Evolutionary conservation across 148 eudicot genomes (phyloP).

Genomic region (Tetragonia tetragonoides): DNA sequence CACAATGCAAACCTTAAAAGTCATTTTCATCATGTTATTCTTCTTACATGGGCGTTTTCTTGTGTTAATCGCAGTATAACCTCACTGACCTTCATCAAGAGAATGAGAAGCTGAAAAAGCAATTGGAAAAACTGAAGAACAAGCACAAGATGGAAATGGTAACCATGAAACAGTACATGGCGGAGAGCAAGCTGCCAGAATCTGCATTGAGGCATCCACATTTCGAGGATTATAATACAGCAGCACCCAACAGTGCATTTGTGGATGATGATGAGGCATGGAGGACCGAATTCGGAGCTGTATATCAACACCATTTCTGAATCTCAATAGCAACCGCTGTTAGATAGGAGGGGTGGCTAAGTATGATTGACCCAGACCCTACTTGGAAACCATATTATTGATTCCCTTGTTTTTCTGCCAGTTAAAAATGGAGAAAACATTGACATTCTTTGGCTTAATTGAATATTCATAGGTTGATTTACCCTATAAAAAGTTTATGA

Average conservation of each 20-base stretch:
- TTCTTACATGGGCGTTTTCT: neutral
- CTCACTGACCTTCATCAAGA: constrained; percentile 53
- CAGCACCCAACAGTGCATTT: constrained; percentile 29
- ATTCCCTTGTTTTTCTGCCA: constrained; percentile 5
- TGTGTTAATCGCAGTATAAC: constrained; percentile 44
- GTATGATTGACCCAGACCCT: constrained; percentile 30
- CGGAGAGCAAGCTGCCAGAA: constrained; percentile 84
- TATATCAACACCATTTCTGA: constrained; percentile 63
- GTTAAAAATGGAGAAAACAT: neutral
- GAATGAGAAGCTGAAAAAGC: constrained; percentile 65
- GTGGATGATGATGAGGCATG: constrained; percentile 60
- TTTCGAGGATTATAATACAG: constrained; percentile 49
- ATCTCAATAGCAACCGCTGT: neutral
- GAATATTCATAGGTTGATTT: neutral
- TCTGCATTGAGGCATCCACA: constrained; percentile 63
- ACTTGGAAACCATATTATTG: constrained; percentile 22
- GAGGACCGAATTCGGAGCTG: constrained; percentile 90
- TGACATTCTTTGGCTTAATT: constrained; percentile 27
- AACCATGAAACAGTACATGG: constrained; percentile 94
- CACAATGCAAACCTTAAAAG: neutral
- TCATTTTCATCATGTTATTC: neutral
- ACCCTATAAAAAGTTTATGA: too few species aligned
- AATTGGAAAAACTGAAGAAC: constrained; percentile 75
- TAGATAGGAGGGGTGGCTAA: neutral
- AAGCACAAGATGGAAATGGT: constrained; percentile 97